These are phyloP conservation scores for Phlegmacium glaucopus DNA, from an alignment of 768 basidiomycete species.

Conservation along the genomic window DNA sequence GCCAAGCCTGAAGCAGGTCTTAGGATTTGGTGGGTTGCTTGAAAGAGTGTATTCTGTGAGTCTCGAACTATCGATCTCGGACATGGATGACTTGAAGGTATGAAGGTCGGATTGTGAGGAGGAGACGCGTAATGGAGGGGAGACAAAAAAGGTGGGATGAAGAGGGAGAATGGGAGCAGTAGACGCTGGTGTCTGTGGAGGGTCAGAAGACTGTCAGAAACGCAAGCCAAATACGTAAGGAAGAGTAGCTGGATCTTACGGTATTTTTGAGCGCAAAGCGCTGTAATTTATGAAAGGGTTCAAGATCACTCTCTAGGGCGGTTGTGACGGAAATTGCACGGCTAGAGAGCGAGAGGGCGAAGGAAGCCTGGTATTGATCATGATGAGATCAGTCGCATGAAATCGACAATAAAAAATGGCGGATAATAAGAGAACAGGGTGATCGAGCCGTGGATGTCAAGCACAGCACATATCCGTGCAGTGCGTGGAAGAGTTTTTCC, in stretches of 20 bases:
- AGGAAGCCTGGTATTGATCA: constrained; percentile 42
- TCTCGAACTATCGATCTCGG: constrained; percentile 3
- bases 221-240: constrained; percentile 5
- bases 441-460: constrained; percentile 11
- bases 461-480: constrained; percentile 24
- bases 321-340: constrained; percentile 46
- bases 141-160: constrained; percentile 15
- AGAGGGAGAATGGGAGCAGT: constrained; percentile 8
- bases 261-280: constrained; percentile 29
- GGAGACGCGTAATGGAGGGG: constrained; percentile 22
- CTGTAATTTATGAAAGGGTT: constrained; percentile 55
- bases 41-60: constrained; percentile 52
- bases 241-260: constrained; percentile 2
- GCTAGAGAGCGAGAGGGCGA: constrained; percentile 49
- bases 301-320: constrained; percentile 61
- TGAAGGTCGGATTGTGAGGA: constrained; percentile 28
- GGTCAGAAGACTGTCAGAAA: constrained; percentile 7
- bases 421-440: neutral
- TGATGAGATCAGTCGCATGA: constrained; percentile 7
- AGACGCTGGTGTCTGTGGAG: constrained; percentile 12
- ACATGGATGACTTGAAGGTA: constrained; percentile 13
- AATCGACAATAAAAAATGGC: neutral
- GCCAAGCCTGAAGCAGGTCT: constrained; percentile 61
- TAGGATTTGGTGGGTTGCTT: constrained; percentile 68
- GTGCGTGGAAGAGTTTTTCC: constrained; percentile 22